Percentiles rank a stretch among this genome's conserved stretches.
Evolutionary conservation across 2,329 filamentous ascomycete genomes (phyloP).

Genomic region (Pseudocercospora crystallina): DNA sequence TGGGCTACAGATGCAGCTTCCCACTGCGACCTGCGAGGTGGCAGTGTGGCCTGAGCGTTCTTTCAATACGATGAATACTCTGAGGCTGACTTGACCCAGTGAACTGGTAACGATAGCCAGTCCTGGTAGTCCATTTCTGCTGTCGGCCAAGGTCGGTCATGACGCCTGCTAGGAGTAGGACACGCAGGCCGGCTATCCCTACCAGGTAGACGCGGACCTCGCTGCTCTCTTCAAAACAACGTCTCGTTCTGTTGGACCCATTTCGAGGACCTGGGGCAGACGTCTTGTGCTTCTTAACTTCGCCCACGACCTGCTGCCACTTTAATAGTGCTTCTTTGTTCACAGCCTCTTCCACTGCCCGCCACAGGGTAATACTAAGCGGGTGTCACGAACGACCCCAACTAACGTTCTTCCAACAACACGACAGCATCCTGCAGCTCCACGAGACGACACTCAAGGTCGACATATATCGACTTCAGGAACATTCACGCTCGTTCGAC

Average conservation of each 20-base stretch:
- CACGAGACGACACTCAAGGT: slow-evolving; percentile 16
- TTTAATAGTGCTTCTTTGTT: slow-evolving; percentile 27
- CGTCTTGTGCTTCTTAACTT: slow-evolving; percentile 20
- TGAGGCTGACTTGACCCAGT: slow-evolving; percentile 46
- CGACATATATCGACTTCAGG: slow-evolving; percentile 25
- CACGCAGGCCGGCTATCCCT: slow-evolving; percentile 30
- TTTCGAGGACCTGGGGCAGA: slow-evolving; percentile 18
- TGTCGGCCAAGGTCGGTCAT: slow-evolving; percentile 32
- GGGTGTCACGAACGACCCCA: slow-evolving; percentile 23
- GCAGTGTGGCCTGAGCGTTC: slow-evolving; percentile 45
- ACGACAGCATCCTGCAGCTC: slow-evolving; percentile 19
- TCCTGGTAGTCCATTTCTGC: slow-evolving; percentile 28
- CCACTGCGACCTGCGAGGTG: slow-evolving; percentile 44
- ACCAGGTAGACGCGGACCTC: slow-evolving; percentile 29
- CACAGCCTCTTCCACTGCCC: slow-evolving; percentile 21
- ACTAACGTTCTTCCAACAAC: slow-evolving; percentile 21
- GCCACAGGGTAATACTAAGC: slow-evolving; percentile 25
- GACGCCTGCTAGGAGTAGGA: slow-evolving; percentile 28
- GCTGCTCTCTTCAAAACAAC: slow-evolving; percentile 25
- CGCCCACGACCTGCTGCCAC: slow-evolving; percentile 19
- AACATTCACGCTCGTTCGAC: slow-evolving; percentile 21
- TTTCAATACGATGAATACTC: slow-evolving; percentile 40
- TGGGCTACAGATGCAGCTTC: slow-evolving; percentile 46
- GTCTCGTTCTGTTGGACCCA: slow-evolving; percentile 22
- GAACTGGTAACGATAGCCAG: slow-evolving; percentile 36